phyloP scores from a whole-genome alignment of 371 early-diverging fungal species.

The Mortierella sp. region DNA sequence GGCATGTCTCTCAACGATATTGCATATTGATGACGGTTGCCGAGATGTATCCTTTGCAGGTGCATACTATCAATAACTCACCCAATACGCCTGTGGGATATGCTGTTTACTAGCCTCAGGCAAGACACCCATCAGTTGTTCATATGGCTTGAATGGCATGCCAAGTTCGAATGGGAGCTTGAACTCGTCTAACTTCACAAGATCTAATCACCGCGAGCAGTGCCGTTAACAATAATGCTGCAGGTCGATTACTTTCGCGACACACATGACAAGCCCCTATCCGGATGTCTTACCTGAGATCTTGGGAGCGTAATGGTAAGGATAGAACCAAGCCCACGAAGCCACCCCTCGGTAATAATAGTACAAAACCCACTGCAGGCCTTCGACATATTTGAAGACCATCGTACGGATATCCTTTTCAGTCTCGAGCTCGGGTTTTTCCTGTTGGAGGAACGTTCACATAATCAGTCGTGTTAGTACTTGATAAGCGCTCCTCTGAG shows the following conservation, averaged over 20 bases:
- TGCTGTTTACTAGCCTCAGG: slow-evolving; percentile 88
- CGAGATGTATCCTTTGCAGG: background rate
- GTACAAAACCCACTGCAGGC: slow-evolving; percentile 96
- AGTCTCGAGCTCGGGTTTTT: slow-evolving; percentile 76
- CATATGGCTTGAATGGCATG: slow-evolving; percentile 94
- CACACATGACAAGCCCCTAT: background rate
- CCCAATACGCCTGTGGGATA: slow-evolving; percentile 83
- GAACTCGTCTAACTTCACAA: slow-evolving; percentile 68
- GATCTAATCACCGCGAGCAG: slow-evolving; percentile 48
- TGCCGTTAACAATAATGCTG: background rate
- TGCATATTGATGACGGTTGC: too few relatives aligned
- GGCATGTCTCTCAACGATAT: too few relatives aligned
- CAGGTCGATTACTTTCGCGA: background rate
- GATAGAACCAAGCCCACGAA: slow-evolving; percentile 99
- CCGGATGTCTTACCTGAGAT: slow-evolving; percentile 68
- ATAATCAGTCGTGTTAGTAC: too few relatives aligned
- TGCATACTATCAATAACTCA: slow-evolving; percentile 5
- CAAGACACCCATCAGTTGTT: slow-evolving; percentile 99
- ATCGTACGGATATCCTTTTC: slow-evolving; percentile 69
- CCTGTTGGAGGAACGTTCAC: slow-evolving; percentile 40
- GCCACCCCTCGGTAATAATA: slow-evolving; percentile 97
- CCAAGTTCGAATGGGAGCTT: slow-evolving; percentile 81
- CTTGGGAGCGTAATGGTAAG: slow-evolving; percentile 99
- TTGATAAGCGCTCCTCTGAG: too few relatives aligned
- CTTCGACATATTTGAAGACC: slow-evolving; percentile 87